Evolutionary conservation across 345 rosid genomes (phyloP).

Genomic region (Heritiera fomes): DNA sequence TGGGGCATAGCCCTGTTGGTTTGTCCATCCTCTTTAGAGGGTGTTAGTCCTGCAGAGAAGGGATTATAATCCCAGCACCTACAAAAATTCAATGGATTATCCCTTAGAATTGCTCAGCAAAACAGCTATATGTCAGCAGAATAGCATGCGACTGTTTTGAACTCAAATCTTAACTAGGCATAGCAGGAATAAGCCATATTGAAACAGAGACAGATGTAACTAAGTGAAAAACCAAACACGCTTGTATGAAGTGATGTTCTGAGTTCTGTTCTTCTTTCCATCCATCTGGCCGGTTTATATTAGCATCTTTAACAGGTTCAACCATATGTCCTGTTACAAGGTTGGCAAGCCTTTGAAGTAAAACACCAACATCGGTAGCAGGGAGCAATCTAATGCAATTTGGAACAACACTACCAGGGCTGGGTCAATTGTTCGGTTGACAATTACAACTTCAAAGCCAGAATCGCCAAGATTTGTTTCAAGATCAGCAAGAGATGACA

Average conservation of each 20-base stretch:
- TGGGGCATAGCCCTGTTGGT: neutral
- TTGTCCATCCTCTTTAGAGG: neutral
- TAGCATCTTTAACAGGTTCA: constrained; percentile 93
- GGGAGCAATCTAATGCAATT: constrained; percentile 66
- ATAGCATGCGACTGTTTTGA: neutral
- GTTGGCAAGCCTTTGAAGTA: constrained; percentile 87
- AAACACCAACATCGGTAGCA: constrained; percentile 52
- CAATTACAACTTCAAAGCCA: constrained; percentile 80
- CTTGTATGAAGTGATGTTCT: constrained; percentile 76
- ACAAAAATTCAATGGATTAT: neutral
- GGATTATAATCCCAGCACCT: neutral
- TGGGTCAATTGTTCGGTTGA: constrained; percentile 69
- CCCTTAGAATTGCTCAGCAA: neutral
- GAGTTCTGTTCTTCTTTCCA: constrained; percentile 77
- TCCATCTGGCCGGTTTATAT: constrained; percentile 77
- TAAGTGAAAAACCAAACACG: constrained; percentile 32
- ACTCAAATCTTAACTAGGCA: too few species aligned
- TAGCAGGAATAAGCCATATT: too few species aligned
- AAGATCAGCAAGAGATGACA: constrained; percentile 86
- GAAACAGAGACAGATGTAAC: too few species aligned
- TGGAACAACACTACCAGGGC: constrained; percentile 79
- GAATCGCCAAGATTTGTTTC: constrained; percentile 68
- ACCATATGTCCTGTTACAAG: constrained; percentile 95
- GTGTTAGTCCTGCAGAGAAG: neutral
- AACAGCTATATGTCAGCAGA: neutral